A percentile compares a stretch with the other conserved stretches of the same genome.
Conservation (phyloP, 2,329 filamentous ascomycete genomes). For the Microascus cirrosus region DNA sequence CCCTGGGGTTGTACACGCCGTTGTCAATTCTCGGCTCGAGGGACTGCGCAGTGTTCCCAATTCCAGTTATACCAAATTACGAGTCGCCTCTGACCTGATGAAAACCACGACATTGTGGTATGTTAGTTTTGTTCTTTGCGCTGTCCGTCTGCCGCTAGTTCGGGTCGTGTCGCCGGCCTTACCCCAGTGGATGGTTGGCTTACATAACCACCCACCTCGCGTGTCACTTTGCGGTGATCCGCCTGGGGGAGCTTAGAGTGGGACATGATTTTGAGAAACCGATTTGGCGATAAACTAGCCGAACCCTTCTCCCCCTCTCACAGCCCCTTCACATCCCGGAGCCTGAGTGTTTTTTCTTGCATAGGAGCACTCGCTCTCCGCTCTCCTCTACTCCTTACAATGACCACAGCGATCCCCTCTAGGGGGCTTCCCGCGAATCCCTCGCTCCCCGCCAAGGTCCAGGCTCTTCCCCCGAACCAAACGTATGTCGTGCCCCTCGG, state of each 20-base stretch:
- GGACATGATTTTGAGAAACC: background rate
- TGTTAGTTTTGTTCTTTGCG: too few relatives aligned
- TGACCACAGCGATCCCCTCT: constrained; percentile 25
- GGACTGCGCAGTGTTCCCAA: too few relatives aligned
- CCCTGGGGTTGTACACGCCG: too few relatives aligned
- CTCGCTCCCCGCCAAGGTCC: constrained; percentile 36
- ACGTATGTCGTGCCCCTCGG: constrained; percentile 43
- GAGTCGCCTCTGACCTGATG: too few relatives aligned
- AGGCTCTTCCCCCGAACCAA: constrained; percentile 57
- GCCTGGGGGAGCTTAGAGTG: background rate
- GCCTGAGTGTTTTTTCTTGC: background rate
- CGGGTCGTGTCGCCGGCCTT: too few relatives aligned
- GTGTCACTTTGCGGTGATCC: too few relatives aligned
- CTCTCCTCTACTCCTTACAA: constrained; percentile 9
- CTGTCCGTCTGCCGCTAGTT: too few relatives aligned
- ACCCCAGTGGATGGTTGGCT: too few relatives aligned
- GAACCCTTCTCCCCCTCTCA: background rate
- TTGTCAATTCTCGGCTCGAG: too few relatives aligned
- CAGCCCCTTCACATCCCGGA: background rate
- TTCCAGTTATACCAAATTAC: too few relatives aligned
- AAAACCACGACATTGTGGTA: too few relatives aligned
- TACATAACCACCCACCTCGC: too few relatives aligned
- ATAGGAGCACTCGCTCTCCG: background rate
- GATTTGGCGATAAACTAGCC: background rate
- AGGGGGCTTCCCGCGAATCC: constrained; percentile 27